Evolutionary conservation across 352 stramenopile genomes (phyloP).

Genomic region (Phytopythium delawarense): DNA sequence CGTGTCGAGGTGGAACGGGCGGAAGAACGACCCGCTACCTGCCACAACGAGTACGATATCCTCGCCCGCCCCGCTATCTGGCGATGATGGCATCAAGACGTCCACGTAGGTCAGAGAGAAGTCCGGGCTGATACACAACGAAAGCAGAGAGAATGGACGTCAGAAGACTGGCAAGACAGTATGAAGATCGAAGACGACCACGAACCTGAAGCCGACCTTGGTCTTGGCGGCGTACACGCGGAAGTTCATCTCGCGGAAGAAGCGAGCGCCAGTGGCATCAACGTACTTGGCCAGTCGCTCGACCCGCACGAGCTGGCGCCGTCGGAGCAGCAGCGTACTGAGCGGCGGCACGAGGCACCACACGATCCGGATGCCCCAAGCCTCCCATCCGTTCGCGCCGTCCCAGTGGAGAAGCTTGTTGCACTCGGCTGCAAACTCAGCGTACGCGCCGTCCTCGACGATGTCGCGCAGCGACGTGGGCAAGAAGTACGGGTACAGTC

Average conservation of each 20-base stretch:
- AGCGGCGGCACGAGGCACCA: conserved; percentile 36
- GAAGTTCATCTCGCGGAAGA: conserved; percentile 82
- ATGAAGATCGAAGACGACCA: not conserved
- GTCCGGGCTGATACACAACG: conserved; percentile 32
- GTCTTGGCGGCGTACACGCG: conserved; percentile 68
- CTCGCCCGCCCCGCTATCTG: not conserved
- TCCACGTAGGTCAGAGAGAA: conserved; percentile 84
- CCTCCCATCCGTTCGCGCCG: conserved; percentile 45
- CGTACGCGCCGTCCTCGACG: conserved; percentile 73
- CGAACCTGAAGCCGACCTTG: conserved; percentile 74
- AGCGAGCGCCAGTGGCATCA: conserved; percentile 56
- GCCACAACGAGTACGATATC: conserved; percentile 51
- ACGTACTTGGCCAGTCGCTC: conserved; percentile 67
- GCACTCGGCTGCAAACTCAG: conserved; percentile 62
- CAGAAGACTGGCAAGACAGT: conserved; percentile 2
- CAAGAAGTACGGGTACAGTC: conserved; percentile 56
- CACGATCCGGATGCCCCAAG: conserved; percentile 51
- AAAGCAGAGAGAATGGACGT: not conserved
- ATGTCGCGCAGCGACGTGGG: conserved; percentile 54
- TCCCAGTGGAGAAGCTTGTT: conserved; percentile 71
- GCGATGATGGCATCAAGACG: conserved; percentile 52
- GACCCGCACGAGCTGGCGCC: conserved; percentile 57
- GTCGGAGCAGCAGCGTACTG: conserved; percentile 60
- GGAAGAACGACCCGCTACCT: conserved; percentile 77
- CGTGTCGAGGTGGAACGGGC: conserved; percentile 76